A percentile compares a stretch with the other conserved stretches of the same genome.
phyloP scores from a whole-genome alignment of 2,329 filamentous ascomycete species.

The Camillea tinctor region DNA sequence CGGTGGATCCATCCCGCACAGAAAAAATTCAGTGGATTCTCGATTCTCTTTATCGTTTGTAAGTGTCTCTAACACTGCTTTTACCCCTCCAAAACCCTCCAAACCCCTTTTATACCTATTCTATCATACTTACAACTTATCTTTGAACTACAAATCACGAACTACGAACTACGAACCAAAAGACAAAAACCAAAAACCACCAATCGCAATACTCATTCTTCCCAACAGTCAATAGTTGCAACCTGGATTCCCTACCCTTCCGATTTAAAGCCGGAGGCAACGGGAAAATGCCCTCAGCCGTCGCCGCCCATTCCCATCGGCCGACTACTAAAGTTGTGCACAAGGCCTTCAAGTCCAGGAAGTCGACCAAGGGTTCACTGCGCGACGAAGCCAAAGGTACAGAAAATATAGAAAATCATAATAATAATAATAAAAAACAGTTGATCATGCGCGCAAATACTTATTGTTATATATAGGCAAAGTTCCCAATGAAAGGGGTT shows the following conservation, averaged over 20 bases:
- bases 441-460: neutral
- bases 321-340: slow-evolving; percentile 85
- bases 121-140: too few relatives aligned
- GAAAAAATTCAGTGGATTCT: slow-evolving; percentile 14
- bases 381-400: slow-evolving; percentile 83
- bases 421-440: neutral
- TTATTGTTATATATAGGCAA: slow-evolving; percentile 59
- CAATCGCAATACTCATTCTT: neutral
- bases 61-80: too few relatives aligned
- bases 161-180: too few relatives aligned
- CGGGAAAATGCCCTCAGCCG: slow-evolving; percentile 71
- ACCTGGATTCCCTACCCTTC: slow-evolving; percentile 72
- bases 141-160: too few relatives aligned
- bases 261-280: slow-evolving; percentile 81
- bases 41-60: slow-evolving; percentile 3
- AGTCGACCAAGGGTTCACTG: slow-evolving; percentile 82
- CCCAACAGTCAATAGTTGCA: slow-evolving; percentile 35
- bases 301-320: slow-evolving; percentile 77
- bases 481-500: slow-evolving; percentile 68
- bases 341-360: slow-evolving; percentile 90
- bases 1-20: slow-evolving; percentile 8
- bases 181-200: too few relatives aligned
- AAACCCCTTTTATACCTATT: slow-evolving; percentile 1
- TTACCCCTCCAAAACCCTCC: slow-evolving; percentile 22
- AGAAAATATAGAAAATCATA: slow-evolving; percentile 9